Evolutionary conservation across 306 rosid species (phyloP).

Genomic region (Vicia sativa): DNA sequence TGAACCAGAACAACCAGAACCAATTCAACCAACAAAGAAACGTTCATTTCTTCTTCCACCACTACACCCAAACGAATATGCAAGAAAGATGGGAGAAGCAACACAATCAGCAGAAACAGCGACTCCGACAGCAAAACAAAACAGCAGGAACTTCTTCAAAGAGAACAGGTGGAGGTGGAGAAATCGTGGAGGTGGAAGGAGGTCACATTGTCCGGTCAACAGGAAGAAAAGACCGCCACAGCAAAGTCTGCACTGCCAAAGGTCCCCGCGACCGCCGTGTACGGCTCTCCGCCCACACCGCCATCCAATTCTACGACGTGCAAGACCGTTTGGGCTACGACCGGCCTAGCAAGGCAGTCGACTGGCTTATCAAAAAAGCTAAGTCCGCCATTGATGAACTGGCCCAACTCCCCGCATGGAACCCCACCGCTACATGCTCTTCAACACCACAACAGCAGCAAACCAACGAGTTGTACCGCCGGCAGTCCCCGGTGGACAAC

Average conservation of each 20-base stretch:
- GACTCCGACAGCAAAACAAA: slow-evolving; percentile 1
- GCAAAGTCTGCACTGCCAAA: slow-evolving; percentile 94
- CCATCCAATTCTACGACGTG: slow-evolving; percentile 94
- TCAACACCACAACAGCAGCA: not conserved
- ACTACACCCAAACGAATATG: slow-evolving; percentile 55
- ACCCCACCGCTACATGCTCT: slow-evolving; percentile 45
- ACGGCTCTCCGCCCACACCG: slow-evolving; percentile 87
- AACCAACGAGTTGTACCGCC: slow-evolving; percentile 16
- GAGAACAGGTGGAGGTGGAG: slow-evolving; percentile 64
- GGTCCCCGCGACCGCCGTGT: slow-evolving; percentile 95
- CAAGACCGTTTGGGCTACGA: slow-evolving; percentile 97
- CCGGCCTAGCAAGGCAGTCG: slow-evolving; percentile 97
- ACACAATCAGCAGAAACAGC: not conserved
- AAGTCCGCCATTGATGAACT: slow-evolving; percentile 84
- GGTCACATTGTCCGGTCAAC: slow-evolving; percentile 91
- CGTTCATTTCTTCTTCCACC: slow-evolving; percentile 40
- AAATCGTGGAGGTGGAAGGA: slow-evolving; percentile 88
- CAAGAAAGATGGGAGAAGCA: slow-evolving; percentile 66
- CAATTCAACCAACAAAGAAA: slow-evolving; percentile 35
- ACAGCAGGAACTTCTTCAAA: slow-evolving; percentile 43
- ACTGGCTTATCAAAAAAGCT: slow-evolving; percentile 95
- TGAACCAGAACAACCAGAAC: slow-evolving; percentile 21
- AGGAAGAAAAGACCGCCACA: slow-evolving; percentile 90
- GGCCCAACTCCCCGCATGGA: slow-evolving; percentile 81
- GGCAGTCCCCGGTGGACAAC: slow-evolving; percentile 33